These are phyloP conservation scores for Globisporangium barbulae DNA, from an alignment of 352 stramenopile genomes.

Conservation along the genomic window DNA sequence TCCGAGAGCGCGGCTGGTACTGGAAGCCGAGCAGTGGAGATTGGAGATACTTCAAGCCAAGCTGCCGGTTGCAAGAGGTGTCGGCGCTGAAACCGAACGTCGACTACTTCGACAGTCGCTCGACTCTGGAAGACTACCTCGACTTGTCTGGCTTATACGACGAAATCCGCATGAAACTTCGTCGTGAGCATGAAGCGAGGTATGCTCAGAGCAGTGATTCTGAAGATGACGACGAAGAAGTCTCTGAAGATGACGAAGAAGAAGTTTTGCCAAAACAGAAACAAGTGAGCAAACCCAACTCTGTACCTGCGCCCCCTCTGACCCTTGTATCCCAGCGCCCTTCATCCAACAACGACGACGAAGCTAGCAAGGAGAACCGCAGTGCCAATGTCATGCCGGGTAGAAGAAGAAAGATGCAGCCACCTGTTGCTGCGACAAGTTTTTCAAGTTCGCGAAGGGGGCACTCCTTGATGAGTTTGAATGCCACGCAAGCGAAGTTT, in stretches of 20 bases:
- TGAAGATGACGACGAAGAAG: neutral
- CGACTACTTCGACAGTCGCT: slow-evolving; percentile 53
- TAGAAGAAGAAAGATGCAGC: neutral
- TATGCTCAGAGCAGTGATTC: slow-evolving; percentile 9
- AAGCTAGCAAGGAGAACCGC: slow-evolving; percentile 19
- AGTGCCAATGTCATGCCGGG: slow-evolving; percentile 10
- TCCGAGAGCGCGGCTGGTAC: slow-evolving; percentile 59
- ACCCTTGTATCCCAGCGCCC: neutral
- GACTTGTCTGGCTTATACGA: slow-evolving; percentile 33
- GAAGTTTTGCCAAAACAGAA: neutral
- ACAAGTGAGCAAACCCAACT: neutral
- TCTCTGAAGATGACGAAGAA: neutral
- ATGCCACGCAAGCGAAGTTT: slow-evolving; percentile 47
- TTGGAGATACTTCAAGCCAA: slow-evolving; percentile 59
- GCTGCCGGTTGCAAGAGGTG: slow-evolving; percentile 10
- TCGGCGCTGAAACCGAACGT: slow-evolving; percentile 22
- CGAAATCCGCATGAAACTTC: slow-evolving; percentile 37
- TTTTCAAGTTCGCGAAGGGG: slow-evolving; percentile 1
- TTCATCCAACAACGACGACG: slow-evolving; percentile 12
- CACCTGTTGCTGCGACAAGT: neutral
- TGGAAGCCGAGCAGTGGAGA: slow-evolving; percentile 39
- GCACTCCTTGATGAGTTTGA: neutral
- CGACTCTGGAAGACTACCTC: slow-evolving; percentile 46
- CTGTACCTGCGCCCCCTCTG: neutral
- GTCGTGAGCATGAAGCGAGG: slow-evolving; percentile 31